Evolutionary conservation across 2,329 filamentous ascomycete species (phyloP).

Genomic region (Malbranchea cinnamomea): DNA sequence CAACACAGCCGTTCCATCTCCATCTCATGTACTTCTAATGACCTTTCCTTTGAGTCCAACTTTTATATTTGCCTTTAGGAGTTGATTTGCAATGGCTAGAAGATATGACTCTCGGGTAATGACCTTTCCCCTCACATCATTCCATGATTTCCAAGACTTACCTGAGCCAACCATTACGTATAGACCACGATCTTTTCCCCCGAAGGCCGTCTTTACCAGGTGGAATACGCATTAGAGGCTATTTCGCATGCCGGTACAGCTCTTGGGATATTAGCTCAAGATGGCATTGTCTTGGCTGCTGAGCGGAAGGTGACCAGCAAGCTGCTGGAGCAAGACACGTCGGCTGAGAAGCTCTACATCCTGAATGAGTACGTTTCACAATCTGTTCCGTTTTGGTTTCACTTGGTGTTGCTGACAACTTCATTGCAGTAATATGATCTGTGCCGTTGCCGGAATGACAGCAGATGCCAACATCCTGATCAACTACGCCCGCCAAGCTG

Average conservation of each 20-base stretch:
- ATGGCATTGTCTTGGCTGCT: slow-evolving; percentile 94
- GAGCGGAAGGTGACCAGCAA: slow-evolving; percentile 99
- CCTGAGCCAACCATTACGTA: slow-evolving; percentile 5
- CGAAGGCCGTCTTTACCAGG: slow-evolving; percentile 94
- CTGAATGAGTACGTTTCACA: slow-evolving; percentile 73
- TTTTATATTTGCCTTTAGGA: no score
- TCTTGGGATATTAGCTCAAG: slow-evolving; percentile 88
- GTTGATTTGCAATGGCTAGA: slow-evolving; percentile 63
- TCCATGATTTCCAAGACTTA: slow-evolving; percentile 11
- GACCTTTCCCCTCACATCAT: slow-evolving; percentile 13
- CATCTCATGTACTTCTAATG: slow-evolving; percentile 1
- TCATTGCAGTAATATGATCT: slow-evolving; percentile 85
- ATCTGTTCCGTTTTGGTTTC: not conserved
- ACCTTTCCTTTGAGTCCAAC: not conserved
- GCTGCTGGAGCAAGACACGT: slow-evolving; percentile 96
- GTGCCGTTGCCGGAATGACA: slow-evolving; percentile 96
- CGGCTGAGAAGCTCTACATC: slow-evolving; percentile 98
- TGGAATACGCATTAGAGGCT: slow-evolving; percentile 97
- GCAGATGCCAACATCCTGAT: slow-evolving; percentile 99
- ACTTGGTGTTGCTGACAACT: slow-evolving; percentile 4
- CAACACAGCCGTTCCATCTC: not conserved
- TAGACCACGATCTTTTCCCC: slow-evolving; percentile 99
- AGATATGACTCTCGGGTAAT: slow-evolving; percentile 93
- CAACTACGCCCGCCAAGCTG: slow-evolving; percentile 95
- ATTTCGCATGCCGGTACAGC: slow-evolving; percentile 97